A percentile compares a stretch with the other conserved stretches of the same genome.
These are phyloP conservation scores for Royoungia palumana DNA, from an alignment of 768 basidiomycete genomes.

Conservation along the genomic window DNA sequence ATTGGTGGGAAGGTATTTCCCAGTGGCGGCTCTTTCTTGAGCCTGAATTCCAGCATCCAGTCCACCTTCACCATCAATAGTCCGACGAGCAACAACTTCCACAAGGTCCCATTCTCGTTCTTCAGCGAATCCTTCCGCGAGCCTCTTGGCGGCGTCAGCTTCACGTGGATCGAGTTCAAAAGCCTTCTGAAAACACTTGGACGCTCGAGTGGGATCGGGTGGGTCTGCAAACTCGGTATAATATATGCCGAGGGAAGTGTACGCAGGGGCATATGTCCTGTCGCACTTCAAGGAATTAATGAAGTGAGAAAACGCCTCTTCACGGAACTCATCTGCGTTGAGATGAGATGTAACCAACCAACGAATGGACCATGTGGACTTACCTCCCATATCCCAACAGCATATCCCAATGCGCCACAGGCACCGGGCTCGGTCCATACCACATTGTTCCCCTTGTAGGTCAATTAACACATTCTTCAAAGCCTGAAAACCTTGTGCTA, in stretches of 20 bases:
- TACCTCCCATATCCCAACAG: slow-evolving; percentile 71
- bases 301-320: slow-evolving; percentile 75
- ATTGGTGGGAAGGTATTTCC: slow-evolving; percentile 68
- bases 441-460: slow-evolving; percentile 44
- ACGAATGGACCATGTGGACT: slow-evolving; percentile 18
- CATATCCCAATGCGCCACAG: slow-evolving; percentile 83
- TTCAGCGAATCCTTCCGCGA: slow-evolving; percentile 88
- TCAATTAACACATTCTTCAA: slow-evolving; percentile 47
- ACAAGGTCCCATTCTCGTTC: slow-evolving; percentile 95
- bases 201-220: slow-evolving; percentile 78
- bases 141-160: slow-evolving; percentile 73
- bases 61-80: slow-evolving; percentile 92
- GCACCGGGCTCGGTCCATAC: slow-evolving; percentile 68
- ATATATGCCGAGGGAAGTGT: slow-evolving; percentile 89
- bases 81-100: slow-evolving; percentile 87
- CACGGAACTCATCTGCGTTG: slow-evolving; percentile 43
- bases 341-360: neutral
- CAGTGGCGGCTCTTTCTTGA: slow-evolving; percentile 38
- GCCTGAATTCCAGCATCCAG: slow-evolving; percentile 52
- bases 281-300: slow-evolving; percentile 75
- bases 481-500: slow-evolving; percentile 44
- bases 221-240: slow-evolving; percentile 71
- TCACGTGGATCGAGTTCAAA: slow-evolving; percentile 94
- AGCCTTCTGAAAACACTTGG: slow-evolving; percentile 96
- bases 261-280: slow-evolving; percentile 81